A percentile compares a stretch with the other conserved stretches of the same genome.
Conservation (phyloP, 331 rosid genomes). For the Quercus phellos region DNA sequence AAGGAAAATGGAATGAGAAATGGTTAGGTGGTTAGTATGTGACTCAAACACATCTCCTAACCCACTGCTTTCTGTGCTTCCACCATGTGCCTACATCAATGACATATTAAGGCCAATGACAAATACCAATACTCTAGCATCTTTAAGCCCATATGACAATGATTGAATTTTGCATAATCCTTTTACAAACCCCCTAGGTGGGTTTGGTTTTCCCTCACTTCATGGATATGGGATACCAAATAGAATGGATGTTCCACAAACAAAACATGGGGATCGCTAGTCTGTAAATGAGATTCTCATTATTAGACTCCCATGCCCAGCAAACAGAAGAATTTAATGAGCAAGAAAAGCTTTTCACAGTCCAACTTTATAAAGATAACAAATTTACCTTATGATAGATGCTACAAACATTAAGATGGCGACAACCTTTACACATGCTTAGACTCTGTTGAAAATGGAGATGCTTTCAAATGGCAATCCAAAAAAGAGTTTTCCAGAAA, state of each 20-base stretch:
- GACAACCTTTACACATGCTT: slow-evolving; percentile 76
- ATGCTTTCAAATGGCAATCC: slow-evolving; percentile 13
- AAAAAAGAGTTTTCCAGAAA: slow-evolving; percentile 14
- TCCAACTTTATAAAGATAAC: slow-evolving; percentile 1
- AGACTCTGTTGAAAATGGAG: slow-evolving; percentile 47
- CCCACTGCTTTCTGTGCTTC: slow-evolving; percentile 64
- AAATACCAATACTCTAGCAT: background rate
- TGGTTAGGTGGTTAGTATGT: slow-evolving; percentile 53
- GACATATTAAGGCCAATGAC: slow-evolving; percentile 6
- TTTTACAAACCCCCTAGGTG: background rate
- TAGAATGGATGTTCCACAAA: background rate
- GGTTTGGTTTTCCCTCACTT: background rate
- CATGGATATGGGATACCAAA: background rate
- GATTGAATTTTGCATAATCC: background rate
- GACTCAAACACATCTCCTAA: slow-evolving; percentile 64
- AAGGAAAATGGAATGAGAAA: slow-evolving; percentile 58
- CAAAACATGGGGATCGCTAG: background rate
- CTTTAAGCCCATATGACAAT: background rate
- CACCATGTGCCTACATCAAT: slow-evolving; percentile 66
- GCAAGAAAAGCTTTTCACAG: background rate
- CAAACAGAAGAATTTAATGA: slow-evolving; percentile 3
- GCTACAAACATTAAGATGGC: slow-evolving; percentile 84
- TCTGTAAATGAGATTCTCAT: background rate
- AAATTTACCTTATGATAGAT: slow-evolving; percentile 79
- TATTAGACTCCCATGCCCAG: background rate